Evolutionary conservation across 169 alveolate species (phyloP), one percentile per base, ranked within the genome.

Genomic region (Cryptosporidium andersoni): DNA sequence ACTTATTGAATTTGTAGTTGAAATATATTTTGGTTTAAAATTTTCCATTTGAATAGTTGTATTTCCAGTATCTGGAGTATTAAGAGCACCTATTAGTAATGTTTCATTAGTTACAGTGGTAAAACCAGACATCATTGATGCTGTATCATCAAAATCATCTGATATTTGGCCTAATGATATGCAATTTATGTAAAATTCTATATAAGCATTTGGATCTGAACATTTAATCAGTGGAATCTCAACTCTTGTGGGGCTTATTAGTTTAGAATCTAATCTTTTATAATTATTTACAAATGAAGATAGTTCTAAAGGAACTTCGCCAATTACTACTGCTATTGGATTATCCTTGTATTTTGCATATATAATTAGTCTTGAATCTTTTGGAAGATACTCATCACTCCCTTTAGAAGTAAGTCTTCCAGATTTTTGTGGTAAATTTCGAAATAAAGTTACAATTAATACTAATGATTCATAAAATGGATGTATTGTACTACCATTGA

Each of bases 101-200:
- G 48, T 64, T 9, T 74, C 85, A 37, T 64, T 74, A 42, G 55
- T 45, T 14, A 74, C 60, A 8, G 85, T 45, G 3, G 85, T 74
- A 48, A 74, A 74, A 6, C 85, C 85, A 7, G 85, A 74, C 85
- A 74, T 74, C 85, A 74, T 74, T 9, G 85, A 74, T 37, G 68
- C 85, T 5, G 85, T 74, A 14, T 74, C 85, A 58, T 74, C 85
- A 74, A 74, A 74, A 5, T 68, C 85, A 7, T 74, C 68, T 14
- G 74, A 74, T 25, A 74, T 63, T 36, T 74, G 74, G 6, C 85
- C 85, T 37, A 74, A 74, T 43, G 85, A 74, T 14, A 64, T 25
- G 60, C 85, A 74, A 11, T 55, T 16, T n/a, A 74, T 58, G 40
- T 60, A 60, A 53, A 62, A 47, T 47, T 74, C 85, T 58, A 74